Evolutionary conservation across 2,329 filamentous ascomycete species (phyloP).

Genomic region (Diplodia seriata): DNA sequence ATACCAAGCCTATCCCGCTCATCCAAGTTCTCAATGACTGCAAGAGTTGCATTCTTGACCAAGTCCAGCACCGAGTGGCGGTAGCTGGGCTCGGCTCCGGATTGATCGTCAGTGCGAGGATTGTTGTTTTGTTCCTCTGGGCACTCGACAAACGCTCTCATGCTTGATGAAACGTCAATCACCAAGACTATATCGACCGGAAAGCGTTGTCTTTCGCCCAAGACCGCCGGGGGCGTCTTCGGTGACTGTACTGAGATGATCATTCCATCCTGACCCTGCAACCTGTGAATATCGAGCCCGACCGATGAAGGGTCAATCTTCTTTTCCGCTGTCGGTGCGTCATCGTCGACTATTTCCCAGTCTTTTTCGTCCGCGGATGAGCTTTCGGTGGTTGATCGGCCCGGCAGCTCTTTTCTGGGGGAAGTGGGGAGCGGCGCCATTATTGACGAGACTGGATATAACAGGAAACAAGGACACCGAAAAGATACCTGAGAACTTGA

Average conservation of each 20-base stretch:
- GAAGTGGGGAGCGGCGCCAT: conserved; percentile 1
- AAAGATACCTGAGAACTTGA: not conserved
- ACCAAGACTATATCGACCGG: conserved; percentile 68
- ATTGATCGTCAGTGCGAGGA: not conserved
- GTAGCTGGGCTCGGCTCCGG: conserved; percentile 56
- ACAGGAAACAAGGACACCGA: not conserved
- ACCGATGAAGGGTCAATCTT: not conserved
- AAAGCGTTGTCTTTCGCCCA: conserved; percentile 41
- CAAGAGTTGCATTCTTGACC: conserved; percentile 65
- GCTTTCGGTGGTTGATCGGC: not conserved
- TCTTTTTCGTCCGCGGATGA: not conserved
- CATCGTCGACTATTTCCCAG: not conserved
- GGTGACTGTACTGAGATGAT: conserved; percentile 59
- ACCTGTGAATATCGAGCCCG: conserved; percentile 28
- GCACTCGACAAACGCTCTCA: conserved; percentile 57
- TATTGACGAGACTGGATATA: not conserved
- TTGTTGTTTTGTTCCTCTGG: conserved; percentile 45
- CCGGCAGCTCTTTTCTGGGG: not conserved
- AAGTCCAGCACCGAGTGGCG: conserved; percentile 61
- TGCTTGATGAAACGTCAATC: conserved; percentile 67
- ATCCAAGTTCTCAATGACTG: conserved; percentile 64
- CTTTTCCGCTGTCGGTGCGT: not conserved
- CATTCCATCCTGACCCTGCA: conserved; percentile 46
- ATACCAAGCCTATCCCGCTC: conserved; percentile 64
- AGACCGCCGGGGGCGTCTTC: conserved; percentile 39